Percentiles rank a stretch among this genome's conserved stretches.
Conservation (phyloP, 2,329 filamentous ascomycete species). For the Aspergillus sclerotialis region DNA sequence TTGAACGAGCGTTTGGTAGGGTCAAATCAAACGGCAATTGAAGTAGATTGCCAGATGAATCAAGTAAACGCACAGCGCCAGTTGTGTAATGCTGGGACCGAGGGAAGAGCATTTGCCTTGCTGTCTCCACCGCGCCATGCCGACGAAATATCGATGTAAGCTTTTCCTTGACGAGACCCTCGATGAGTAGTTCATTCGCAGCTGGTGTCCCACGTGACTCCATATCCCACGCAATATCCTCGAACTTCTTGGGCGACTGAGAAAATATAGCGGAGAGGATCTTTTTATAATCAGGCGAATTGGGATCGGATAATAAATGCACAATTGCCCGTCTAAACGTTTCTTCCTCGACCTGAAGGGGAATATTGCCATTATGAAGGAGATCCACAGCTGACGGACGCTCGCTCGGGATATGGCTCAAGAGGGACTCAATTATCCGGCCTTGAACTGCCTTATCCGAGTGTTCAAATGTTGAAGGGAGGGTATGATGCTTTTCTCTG, state of each 20-base stretch:
- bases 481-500: slow-evolving; percentile 57
- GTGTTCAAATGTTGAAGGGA: slow-evolving; percentile 67
- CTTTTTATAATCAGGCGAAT: slow-evolving; percentile 81
- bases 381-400: slow-evolving; percentile 78
- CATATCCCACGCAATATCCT: slow-evolving; percentile 74
- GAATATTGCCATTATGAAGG: slow-evolving; percentile 76
- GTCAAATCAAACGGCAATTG: slow-evolving; percentile 94
- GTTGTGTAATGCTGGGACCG: slow-evolving; percentile 68
- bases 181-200: slow-evolving; percentile 54
- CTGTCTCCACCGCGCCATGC: slow-evolving; percentile 80
- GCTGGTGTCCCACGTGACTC: slow-evolving; percentile 48
- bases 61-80: slow-evolving; percentile 72
- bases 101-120: slow-evolving; percentile 71
- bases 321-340: slow-evolving; percentile 77
- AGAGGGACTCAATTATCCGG: slow-evolving; percentile 69
- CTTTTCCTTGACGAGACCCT: slow-evolving; percentile 65
- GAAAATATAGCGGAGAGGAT: slow-evolving; percentile 82
- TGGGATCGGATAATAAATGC: slow-evolving; percentile 66
- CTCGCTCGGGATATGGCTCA: slow-evolving; percentile 75
- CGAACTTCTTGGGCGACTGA: slow-evolving; percentile 66
- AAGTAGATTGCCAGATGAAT: slow-evolving; percentile 75
- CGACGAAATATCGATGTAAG: slow-evolving; percentile 73
- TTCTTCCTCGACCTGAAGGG: slow-evolving; percentile 87
- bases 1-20: slow-evolving; percentile 74
- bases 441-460: slow-evolving; percentile 64